These are phyloP conservation scores for Phytopythium cucurbitacearum DNA, from an alignment of 352 stramenopile genomes.

Conservation along the genomic window DNA sequence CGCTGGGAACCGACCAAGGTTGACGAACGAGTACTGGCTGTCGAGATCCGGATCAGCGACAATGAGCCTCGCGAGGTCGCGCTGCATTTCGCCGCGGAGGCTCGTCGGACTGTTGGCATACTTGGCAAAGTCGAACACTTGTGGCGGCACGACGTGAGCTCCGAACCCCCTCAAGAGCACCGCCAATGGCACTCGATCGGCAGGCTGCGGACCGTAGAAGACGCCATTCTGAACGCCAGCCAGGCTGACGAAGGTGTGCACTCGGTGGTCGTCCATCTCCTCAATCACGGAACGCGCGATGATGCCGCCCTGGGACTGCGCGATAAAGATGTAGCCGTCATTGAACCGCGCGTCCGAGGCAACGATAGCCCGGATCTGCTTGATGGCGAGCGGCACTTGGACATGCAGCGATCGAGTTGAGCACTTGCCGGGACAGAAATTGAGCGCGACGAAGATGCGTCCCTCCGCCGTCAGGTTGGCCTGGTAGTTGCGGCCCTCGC, in stretches of 20 bases:
- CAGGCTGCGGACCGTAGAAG: constrained; percentile 29
- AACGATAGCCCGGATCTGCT: constrained; percentile 23
- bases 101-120: constrained; percentile 7
- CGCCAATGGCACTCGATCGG: constrained; percentile 5
- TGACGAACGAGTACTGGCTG: constrained; percentile 17
- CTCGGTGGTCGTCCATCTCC: constrained; percentile 44
- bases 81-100: constrained; percentile 19
- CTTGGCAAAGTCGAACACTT: constrained; percentile 18
- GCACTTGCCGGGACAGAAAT: constrained; percentile 32
- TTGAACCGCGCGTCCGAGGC: constrained; percentile 12
- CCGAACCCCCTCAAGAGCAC: constrained; percentile 11
- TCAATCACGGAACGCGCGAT: constrained; percentile 37
- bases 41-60: constrained; percentile 12
- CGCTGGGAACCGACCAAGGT: constrained; percentile 19
- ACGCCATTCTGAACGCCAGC: constrained; percentile 30
- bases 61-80: constrained; percentile 16
- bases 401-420: constrained; percentile 19
- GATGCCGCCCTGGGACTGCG: constrained; percentile 29
- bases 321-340: constrained; percentile 33
- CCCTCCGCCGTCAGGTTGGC: constrained; percentile 26
- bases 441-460: constrained; percentile 24
- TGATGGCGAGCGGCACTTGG: constrained; percentile 34
- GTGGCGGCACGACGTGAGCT: constrained; percentile 7
- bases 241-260: constrained; percentile 31
- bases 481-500: constrained; percentile 12